phyloP scores from a whole-genome alignment of 352 stramenopile species.

The Saprolegnia diclina region DNA sequence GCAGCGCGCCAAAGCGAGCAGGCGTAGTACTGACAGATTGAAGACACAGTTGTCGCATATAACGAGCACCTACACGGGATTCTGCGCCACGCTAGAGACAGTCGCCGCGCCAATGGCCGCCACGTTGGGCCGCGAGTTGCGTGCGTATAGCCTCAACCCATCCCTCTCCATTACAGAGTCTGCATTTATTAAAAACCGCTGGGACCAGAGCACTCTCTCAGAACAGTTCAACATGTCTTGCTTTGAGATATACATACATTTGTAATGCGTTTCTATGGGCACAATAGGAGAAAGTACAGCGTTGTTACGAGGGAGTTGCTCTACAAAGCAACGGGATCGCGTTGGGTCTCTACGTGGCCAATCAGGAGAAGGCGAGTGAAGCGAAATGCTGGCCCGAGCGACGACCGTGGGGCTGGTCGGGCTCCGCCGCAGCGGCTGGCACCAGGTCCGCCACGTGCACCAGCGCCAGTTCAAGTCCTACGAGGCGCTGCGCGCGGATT shows the following conservation, averaged over 20 bases:
- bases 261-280: too few relatives aligned
- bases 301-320: too few relatives aligned
- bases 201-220: neutral
- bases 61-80: too few relatives aligned
- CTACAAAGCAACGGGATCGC: neutral
- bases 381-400: neutral
- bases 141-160: neutral
- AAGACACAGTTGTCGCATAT: too few relatives aligned
- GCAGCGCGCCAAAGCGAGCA: too few relatives aligned
- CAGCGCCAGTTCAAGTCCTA: constrained; percentile 28
- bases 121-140: neutral
- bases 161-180: neutral
- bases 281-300: too few relatives aligned
- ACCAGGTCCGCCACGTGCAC: neutral
- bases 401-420: neutral
- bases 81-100: too few relatives aligned
- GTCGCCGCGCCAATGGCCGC: too few relatives aligned
- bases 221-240: neutral
- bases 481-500: constrained; percentile 55
- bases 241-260: neutral
- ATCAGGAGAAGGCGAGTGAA: neutral
- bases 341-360: neutral
- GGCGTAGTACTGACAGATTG: too few relatives aligned
- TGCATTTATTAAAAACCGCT: neutral
- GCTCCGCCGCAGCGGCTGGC: neutral